These are phyloP conservation scores for Tetragonia tetragonoides DNA, from an alignment of 148 eudicot species.

Conservation along the genomic window DNA sequence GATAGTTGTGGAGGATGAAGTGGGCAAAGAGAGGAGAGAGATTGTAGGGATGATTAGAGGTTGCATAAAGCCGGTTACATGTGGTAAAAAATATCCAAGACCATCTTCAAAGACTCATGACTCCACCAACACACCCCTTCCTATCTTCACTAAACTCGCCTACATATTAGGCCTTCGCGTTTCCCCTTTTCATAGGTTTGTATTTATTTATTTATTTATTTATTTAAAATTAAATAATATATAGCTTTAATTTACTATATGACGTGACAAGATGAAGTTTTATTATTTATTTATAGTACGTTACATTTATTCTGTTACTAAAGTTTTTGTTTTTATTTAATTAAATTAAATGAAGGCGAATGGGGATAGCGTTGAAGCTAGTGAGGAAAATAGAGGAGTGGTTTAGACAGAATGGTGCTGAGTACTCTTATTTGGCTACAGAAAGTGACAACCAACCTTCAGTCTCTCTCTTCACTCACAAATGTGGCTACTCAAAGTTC, in stretches of 20 bases:
- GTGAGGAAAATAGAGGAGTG: slow-evolving; percentile 69
- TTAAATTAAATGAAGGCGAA: slow-evolving; percentile 44
- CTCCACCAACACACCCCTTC: slow-evolving; percentile 26
- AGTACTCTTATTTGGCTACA: slow-evolving; percentile 84
- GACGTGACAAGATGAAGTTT: too few relatives aligned
- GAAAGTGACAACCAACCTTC: slow-evolving; percentile 79
- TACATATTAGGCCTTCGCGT: slow-evolving; percentile 93
- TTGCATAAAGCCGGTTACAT: slow-evolving; percentile 84
- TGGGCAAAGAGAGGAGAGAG: slow-evolving; percentile 34
- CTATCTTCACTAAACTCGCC: slow-evolving; percentile 72
- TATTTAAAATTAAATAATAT: not conserved
- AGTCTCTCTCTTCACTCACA: slow-evolving; percentile 63
- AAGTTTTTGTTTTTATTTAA: not conserved
- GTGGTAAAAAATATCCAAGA: slow-evolving; percentile 52
- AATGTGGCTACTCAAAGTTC: slow-evolving; percentile 82
- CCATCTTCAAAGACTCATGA: slow-evolving; percentile 20
- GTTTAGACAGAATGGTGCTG: slow-evolving; percentile 70
- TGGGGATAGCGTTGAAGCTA: slow-evolving; percentile 75
- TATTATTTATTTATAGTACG: too few relatives aligned
- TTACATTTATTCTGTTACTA: not conserved
- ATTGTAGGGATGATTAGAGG: slow-evolving; percentile 93
- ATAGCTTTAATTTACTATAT: too few relatives aligned
- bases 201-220: not conserved
- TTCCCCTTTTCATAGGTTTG: slow-evolving; percentile 68
- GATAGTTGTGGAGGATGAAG: slow-evolving; percentile 34